phyloP scores from a whole-genome alignment of 805 yeast genomes.

The Saturnispora zaruensis region DNA sequence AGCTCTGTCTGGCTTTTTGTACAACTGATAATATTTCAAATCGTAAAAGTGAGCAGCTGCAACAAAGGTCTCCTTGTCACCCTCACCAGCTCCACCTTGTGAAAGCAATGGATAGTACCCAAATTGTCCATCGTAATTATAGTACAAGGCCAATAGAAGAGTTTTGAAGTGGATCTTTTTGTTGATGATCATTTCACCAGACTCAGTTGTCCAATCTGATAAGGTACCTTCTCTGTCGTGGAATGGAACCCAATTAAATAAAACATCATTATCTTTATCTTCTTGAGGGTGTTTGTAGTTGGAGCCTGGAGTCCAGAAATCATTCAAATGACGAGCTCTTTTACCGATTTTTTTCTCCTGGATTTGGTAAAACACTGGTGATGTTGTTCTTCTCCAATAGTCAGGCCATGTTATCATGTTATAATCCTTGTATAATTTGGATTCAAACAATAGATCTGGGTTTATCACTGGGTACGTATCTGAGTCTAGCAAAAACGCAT shows the following conservation, averaged over 20 bases:
- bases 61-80: constrained; percentile 71
- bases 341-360: constrained; percentile 34
- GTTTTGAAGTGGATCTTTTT: constrained; percentile 47
- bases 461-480: constrained; percentile 37
- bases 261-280: constrained; percentile 21
- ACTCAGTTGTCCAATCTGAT: constrained; percentile 55
- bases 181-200: constrained; percentile 54
- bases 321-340: constrained; percentile 29
- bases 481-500: constrained; percentile 36
- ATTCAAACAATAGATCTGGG: constrained; percentile 43
- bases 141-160: constrained; percentile 47
- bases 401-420: constrained; percentile 65
- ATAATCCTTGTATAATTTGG: constrained; percentile 35
- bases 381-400: constrained; percentile 60
- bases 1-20: constrained; percentile 19
- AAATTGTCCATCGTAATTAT: constrained; percentile 53
- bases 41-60: constrained; percentile 53
- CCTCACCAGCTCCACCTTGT: constrained; percentile 61
- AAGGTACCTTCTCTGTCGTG: constrained; percentile 55
- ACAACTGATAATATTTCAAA: constrained; percentile 46
- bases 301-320: constrained; percentile 17
- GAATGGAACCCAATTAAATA: constrained; percentile 29
- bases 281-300: constrained; percentile 13
- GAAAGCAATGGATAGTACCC: constrained; percentile 49
- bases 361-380: constrained; percentile 50